Conservation (phyloP, 2,329 filamentous ascomycete species). For the Fusarium sp. region DNA sequence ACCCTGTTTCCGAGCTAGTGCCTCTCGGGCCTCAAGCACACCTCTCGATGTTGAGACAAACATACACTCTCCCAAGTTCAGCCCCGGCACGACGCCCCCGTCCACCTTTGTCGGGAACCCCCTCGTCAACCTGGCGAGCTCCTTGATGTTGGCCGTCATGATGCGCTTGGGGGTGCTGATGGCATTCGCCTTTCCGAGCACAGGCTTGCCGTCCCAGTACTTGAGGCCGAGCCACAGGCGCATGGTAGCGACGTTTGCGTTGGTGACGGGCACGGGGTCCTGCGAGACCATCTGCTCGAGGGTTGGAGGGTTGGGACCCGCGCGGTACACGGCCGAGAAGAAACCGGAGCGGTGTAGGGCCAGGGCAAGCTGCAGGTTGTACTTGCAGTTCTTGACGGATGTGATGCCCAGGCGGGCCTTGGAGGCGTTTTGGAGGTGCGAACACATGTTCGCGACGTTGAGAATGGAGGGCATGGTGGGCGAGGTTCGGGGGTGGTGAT, state of each 20-base stretch:
- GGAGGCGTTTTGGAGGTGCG: slow-evolving; percentile 90
- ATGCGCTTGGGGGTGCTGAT: slow-evolving; percentile 80
- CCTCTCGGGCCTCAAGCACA: slow-evolving; percentile 84
- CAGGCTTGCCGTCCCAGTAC: slow-evolving; percentile 86
- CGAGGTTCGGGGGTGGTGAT: not conserved
- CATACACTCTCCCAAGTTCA: slow-evolving; percentile 84
- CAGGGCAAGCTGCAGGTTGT: slow-evolving; percentile 80
- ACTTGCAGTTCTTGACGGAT: slow-evolving; percentile 81
- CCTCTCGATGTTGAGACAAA: slow-evolving; percentile 83
- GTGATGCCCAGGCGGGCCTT: slow-evolving; percentile 86
- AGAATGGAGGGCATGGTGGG: slow-evolving; percentile 63
- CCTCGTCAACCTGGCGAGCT: slow-evolving; percentile 73
- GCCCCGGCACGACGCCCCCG: slow-evolving; percentile 76
- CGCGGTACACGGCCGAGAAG: slow-evolving; percentile 81
- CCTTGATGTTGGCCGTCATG: slow-evolving; percentile 71
- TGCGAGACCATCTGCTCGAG: slow-evolving; percentile 56
- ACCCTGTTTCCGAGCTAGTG: slow-evolving; percentile 82
- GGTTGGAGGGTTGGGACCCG: slow-evolving; percentile 66
- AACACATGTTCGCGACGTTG: slow-evolving; percentile 83
- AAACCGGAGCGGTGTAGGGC: slow-evolving; percentile 86
- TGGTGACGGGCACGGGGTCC: slow-evolving; percentile 69
- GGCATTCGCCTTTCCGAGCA: slow-evolving; percentile 73
- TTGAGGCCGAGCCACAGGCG: slow-evolving; percentile 91
- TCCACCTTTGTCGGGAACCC: slow-evolving; percentile 69
- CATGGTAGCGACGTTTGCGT: slow-evolving; percentile 76